Percentiles rank a stretch among this genome's conserved stretches.
Evolutionary conservation across 768 basidiomycete species (phyloP).

Genomic region (Mycena alexandri): DNA sequence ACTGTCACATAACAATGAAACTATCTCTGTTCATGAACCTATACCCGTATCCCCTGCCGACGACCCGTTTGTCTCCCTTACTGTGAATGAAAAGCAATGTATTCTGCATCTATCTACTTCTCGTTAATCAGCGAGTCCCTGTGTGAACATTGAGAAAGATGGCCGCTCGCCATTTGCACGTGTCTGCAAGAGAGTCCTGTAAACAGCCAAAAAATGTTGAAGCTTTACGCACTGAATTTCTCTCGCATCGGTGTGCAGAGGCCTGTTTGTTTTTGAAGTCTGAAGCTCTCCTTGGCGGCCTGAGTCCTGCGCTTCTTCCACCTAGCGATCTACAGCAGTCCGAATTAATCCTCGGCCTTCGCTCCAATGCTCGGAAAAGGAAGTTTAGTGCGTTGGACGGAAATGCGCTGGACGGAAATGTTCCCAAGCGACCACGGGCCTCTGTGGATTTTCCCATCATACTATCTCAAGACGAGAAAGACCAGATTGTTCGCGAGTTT

Average conservation of each 20-base stretch:
- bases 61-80: too few species aligned
- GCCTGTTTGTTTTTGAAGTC: conserved; percentile 7
- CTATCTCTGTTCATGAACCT: too few species aligned
- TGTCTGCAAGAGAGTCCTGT: conserved; percentile 7
- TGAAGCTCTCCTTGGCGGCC: conserved; percentile 11
- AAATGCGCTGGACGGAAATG: too few species aligned
- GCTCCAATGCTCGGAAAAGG: conserved; percentile 13
- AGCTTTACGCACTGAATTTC: conserved; percentile 3
- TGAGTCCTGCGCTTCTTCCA: neutral
- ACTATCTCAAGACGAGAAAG: conserved; percentile 24
- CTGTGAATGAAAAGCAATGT: too few species aligned
- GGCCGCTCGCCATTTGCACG: neutral
- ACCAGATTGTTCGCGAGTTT: conserved; percentile 20
- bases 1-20: too few species aligned
- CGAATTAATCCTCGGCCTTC: conserved; percentile 7
- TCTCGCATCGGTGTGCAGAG: conserved; percentile 1
- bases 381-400: too few species aligned
- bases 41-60: too few species aligned
- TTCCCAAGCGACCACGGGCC: too few species aligned
- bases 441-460: too few species aligned
- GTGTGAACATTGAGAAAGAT: conserved; percentile 4
- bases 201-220: conserved; percentile 1
- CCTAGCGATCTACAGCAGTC: conserved; percentile 11
- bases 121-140: neutral
- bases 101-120: too few species aligned